Conservation (phyloP, 75 land plant species). For the Isoetes taiwanensis region DNA sequence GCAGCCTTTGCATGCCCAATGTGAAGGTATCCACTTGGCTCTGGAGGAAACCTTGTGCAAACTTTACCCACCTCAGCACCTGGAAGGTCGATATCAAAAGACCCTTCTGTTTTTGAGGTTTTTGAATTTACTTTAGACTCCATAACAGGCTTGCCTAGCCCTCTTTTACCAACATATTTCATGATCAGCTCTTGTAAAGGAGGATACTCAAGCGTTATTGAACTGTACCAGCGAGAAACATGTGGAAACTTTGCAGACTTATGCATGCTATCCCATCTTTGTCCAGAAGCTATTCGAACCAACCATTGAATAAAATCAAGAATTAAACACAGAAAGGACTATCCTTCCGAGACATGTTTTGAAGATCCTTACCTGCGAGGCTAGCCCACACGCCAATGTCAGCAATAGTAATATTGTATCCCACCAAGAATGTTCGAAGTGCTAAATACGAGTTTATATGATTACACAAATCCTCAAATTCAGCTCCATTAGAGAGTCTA, state of each 20-base stretch:
- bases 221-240: conserved; percentile 68
- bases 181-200: conserved; percentile 27
- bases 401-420: conserved; percentile 47
- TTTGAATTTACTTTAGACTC: too few relatives aligned
- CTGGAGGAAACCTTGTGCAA: conserved; percentile 83
- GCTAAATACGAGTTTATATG: conserved; percentile 40
- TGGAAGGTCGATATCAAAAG: conserved; percentile 74
- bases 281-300: conserved; percentile 35
- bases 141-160: conserved; percentile 31
- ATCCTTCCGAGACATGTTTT: too few relatives aligned
- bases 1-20: conserved; percentile 97
- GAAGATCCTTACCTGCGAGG: conserved; percentile 67
- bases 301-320: not conserved
- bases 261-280: conserved; percentile 81
- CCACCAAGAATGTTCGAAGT: conserved; percentile 59
- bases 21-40: conserved; percentile 91
- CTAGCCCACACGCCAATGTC: conserved; percentile 59
- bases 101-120: conserved; percentile 24
- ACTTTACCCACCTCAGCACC: conserved; percentile 80
- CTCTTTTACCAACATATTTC: conserved; percentile 43
- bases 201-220: conserved; percentile 37
- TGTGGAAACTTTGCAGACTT: conserved; percentile 64
- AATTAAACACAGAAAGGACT: not conserved
- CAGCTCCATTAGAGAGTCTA: conserved; percentile 48
- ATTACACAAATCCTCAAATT: conserved; percentile 63